phyloP scores from a whole-genome alignment of 345 rosid species.

The Brassica carinata region DNA sequence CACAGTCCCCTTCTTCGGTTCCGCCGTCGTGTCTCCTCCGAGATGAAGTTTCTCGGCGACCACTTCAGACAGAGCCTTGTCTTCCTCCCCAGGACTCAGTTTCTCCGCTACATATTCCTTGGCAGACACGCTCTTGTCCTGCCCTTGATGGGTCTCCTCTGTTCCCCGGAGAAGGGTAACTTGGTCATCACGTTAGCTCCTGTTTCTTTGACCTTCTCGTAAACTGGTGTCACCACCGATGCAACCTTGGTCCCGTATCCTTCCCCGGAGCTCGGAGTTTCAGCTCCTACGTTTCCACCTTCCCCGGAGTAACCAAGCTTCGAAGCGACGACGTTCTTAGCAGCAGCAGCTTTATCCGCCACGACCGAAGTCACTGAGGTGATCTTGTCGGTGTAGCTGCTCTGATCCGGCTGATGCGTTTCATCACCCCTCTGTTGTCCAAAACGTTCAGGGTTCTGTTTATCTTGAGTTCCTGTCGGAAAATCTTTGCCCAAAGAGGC shows the following conservation, averaged over 20 bases:
- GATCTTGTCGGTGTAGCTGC: conserved; percentile 50
- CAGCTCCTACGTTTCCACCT: conserved; percentile 4
- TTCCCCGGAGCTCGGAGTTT: conserved; percentile 23
- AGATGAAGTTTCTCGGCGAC: conserved; percentile 52
- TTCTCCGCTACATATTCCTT: conserved; percentile 61
- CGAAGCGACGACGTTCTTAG: conserved; percentile 55
- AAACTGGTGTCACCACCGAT: conserved; percentile 49
- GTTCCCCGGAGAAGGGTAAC: conserved; percentile 30
- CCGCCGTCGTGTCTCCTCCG: conserved; percentile 26
- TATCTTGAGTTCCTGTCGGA: background rate
- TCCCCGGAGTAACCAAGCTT: conserved; percentile 58
- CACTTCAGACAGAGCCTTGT: conserved; percentile 63
- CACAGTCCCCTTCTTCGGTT: conserved; percentile 43
- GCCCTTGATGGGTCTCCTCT: conserved; percentile 10
- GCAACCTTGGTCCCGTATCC: conserved; percentile 53
- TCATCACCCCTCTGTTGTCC: conserved; percentile 11
- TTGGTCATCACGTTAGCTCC: conserved; percentile 46
- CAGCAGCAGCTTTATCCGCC: conserved; percentile 51
- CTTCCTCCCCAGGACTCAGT: conserved; percentile 77
- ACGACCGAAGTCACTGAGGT: conserved; percentile 50
- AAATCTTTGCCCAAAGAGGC: conserved; percentile 3
- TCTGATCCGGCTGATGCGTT: conserved; percentile 31
- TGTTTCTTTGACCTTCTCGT: conserved; percentile 51
- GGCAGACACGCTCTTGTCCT: conserved; percentile 56
- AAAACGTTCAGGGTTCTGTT: conserved; percentile 27